phyloP scores from a whole-genome alignment of 768 basidiomycete species.

The Boletus edulis region DNA sequence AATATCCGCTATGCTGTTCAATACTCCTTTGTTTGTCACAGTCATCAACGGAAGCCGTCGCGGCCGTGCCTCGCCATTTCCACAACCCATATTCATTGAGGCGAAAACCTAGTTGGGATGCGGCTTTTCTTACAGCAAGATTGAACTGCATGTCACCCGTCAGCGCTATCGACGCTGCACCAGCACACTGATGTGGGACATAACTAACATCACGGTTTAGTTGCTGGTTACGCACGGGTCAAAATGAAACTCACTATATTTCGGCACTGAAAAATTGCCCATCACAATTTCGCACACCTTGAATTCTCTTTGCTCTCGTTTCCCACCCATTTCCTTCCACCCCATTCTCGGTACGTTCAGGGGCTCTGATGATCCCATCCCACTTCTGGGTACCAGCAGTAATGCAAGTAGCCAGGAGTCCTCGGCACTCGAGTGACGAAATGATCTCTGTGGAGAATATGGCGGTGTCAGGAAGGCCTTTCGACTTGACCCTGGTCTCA shows the following conservation, averaged over 20 bases:
- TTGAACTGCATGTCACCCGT: slow-evolving; percentile 58
- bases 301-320: slow-evolving; percentile 22
- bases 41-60: background rate
- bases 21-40: slow-evolving; percentile 1
- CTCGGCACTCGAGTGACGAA: slow-evolving; percentile 41
- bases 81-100: slow-evolving; percentile 67
- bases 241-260: slow-evolving; percentile 25
- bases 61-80: slow-evolving; percentile 41
- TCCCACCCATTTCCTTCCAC: slow-evolving; percentile 26
- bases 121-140: slow-evolving; percentile 40
- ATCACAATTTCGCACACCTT: slow-evolving; percentile 20
- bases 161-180: slow-evolving; percentile 49
- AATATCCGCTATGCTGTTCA: slow-evolving; percentile 15
- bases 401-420: slow-evolving; percentile 42
- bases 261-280: slow-evolving; percentile 41
- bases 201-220: slow-evolving; percentile 9
- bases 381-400: slow-evolving; percentile 37
- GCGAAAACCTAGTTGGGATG: slow-evolving; percentile 43
- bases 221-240: background rate
- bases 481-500: slow-evolving; percentile 8
- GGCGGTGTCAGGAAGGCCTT: slow-evolving; percentile 8
- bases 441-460: slow-evolving; percentile 39
- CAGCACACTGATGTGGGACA: slow-evolving; percentile 31
- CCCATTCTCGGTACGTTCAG: slow-evolving; percentile 26
- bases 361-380: slow-evolving; percentile 53